Evolutionary conservation across 257 asterid species (phyloP), one percentile per base, ranked within the genome.

Genomic region (Solanum appendiculatum): DNA sequence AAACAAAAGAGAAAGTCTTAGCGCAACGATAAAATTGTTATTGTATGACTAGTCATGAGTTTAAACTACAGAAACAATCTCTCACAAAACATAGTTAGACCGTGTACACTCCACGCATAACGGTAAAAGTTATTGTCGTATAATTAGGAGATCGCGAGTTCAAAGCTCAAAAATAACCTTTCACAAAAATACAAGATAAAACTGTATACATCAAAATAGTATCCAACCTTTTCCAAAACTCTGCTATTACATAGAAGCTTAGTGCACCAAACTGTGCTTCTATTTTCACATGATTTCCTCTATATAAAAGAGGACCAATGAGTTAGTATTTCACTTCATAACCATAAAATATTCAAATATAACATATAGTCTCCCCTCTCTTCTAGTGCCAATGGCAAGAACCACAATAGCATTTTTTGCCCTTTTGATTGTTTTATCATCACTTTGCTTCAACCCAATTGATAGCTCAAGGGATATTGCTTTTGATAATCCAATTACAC

Each of bases 11-110:
- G 34, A 0, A 48, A 11, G 16, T 2, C 9, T 48, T n/a, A 3
- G 16, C 14, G 1, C 14, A 60, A 11, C 5, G 29, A 27, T 63
- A 25, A 12, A 64, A 12, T 64, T 64, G 0, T 64, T 13, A 5
- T 27, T 0, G 3, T 13, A 21, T 6, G 5, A 66, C 0, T 0
- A 13, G 0, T 4, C 1, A 12, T 3, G 5, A 29, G 20, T 66
- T 14, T 2, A 66, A 66, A 6, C 3, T 7, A 4, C 16, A 27
- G 1, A 66, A 27, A 29, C 2, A 66, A 14, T 1, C 37, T 13
- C 21, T 66, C 5, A 15, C 10, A 3, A 14, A 13, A 12, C 3
- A 66, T 1, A 27, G 7, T 27, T 27, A 66, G 0, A 66, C 1
- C 1, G 5, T 0, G 11, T 13, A 66, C 23, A 64, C 1, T 2